Conservation (phyloP, 208 protist species). For the Trichomonas vaginalis region DNA sequence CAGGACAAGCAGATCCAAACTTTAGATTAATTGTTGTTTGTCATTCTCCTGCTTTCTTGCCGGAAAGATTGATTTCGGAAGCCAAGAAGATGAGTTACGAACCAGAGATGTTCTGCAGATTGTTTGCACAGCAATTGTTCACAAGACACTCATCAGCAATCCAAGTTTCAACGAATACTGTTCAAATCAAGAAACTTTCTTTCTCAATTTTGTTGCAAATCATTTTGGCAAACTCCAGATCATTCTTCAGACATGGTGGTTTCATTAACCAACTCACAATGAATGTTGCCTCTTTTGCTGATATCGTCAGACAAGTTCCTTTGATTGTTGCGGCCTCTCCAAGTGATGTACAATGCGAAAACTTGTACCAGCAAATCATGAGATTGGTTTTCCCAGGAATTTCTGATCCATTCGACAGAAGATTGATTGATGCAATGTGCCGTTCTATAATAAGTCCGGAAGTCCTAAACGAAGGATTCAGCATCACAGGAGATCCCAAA, state of each 20-base stretch:
- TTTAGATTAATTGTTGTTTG: neutral
- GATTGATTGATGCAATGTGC: neutral
- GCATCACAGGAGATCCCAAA: neutral
- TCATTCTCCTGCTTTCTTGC: neutral
- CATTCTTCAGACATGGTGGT: neutral
- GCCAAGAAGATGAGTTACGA: neutral
- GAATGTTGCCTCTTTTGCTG: neutral
- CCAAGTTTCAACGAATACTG: neutral
- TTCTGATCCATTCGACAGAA: neutral
- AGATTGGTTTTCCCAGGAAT: neutral
- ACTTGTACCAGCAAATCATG: neutral
- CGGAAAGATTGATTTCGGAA: neutral
- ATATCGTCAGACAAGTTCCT: neutral
- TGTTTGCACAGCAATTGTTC: neutral
- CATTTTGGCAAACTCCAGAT: neutral
- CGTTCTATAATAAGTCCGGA: neutral
- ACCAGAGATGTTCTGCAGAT: neutral
- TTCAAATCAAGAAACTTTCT: neutral
- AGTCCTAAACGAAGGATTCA: neutral
- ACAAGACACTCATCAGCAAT: neutral
- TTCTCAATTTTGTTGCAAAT: neutral
- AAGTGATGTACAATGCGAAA: neutral
- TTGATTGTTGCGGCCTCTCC: neutral
- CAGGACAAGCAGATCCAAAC: neutral
- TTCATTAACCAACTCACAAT: neutral